Base-by-base conservation (phyloP, 2,329 filamentous ascomycete genomes). In the Pezicula radicicola region DNA sequence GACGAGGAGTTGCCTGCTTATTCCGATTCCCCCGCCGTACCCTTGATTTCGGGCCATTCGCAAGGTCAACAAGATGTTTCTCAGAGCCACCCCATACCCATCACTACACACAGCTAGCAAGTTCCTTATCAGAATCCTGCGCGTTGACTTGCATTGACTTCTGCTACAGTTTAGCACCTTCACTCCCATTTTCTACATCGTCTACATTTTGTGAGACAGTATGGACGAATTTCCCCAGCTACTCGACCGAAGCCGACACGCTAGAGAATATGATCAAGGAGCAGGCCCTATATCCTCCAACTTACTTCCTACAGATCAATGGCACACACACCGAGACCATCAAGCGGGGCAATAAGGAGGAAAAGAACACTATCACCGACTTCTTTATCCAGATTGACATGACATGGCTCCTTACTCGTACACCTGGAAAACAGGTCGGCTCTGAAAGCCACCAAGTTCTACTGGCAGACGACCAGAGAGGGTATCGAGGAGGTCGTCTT, bases 401-500 rank as follows among this genome's bases (percentile, higher is more conserved):
- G 57, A 83, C 81, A 2, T 75, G 80, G 4, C 77, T 82, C 37
- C 73, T 87, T 13, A 79, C 76, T 60, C 65, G 72, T 5, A 71
- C 80, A 54, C 70, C 73, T 16, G 60, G 64, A 41, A 66, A 64
- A 19, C 16, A 43, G 16, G 35, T 16, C 13, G 36, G 30, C 27
- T 48, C 49, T 25, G 42, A 78, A 73, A 76, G 67, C 10, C 57
- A 69, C 25, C 56, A 84, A n/a, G 68, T 70, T 9, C 78, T 79
- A 0, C 80, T 80, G 0, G 73, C 80, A 46, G 81, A 85, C 61
- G 70, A 75, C 48, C 80, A 86, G 59, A 80, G 82, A 56, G 79
- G 79, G 9, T 76, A 79, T 50, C 84, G 88, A n/a, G 88, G 88
- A 18, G 83, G 83, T 4, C 73, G 84, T 47, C 72, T 83, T 15